Percentiles rank a stretch among this genome's conserved stretches.
phyloP scores from a whole-genome alignment of 495 filamentous ascomycete genomes.

The Talaromyces thailandensis region DNA sequence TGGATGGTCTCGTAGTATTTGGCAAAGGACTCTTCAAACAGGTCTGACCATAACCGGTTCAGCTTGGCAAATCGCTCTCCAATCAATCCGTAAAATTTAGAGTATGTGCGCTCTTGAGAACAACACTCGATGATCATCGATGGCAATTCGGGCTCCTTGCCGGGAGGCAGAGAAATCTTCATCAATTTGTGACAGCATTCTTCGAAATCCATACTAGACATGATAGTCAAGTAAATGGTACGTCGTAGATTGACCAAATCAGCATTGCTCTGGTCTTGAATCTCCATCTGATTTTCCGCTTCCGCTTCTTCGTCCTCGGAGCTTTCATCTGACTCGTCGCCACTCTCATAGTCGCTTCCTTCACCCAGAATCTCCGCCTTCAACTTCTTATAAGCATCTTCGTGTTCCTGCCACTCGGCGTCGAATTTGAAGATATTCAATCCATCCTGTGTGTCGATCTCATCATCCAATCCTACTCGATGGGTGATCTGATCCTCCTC shows the following conservation, averaged over 20 bases:
- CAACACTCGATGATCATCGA: constrained; percentile 97
- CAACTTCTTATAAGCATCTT: constrained; percentile 78
- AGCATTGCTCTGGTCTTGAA: constrained; percentile 95
- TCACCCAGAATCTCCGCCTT: constrained; percentile 94
- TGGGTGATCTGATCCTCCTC: constrained; percentile 98
- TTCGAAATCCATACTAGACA: constrained; percentile 89
- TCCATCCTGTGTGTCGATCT: constrained; percentile 72
- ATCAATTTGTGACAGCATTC: constrained; percentile 93
- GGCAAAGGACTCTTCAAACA: constrained; percentile 80
- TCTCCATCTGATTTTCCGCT: constrained; percentile 70
- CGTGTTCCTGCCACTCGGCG: constrained; percentile 78
- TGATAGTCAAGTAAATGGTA: constrained; percentile 95
- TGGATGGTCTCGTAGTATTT: constrained; percentile 98
- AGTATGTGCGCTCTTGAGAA: constrained; percentile 89
- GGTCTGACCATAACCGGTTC: constrained; percentile 86
- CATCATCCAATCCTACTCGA: constrained; percentile 64
- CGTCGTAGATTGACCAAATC: constrained; percentile 88
- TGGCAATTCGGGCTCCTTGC: constrained; percentile 80
- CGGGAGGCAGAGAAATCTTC: constrained; percentile 82
- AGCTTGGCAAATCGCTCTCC: constrained; percentile 93
- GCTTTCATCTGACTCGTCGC: constrained; percentile 64
- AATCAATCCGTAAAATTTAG: constrained; percentile 91
- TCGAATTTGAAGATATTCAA: constrained; percentile 96
- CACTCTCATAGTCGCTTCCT: constrained; percentile 68
- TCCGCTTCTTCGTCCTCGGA: constrained; percentile 74